Conservation (phyloP, 129 eudicot species). For the Flaveria robusta region DNA sequence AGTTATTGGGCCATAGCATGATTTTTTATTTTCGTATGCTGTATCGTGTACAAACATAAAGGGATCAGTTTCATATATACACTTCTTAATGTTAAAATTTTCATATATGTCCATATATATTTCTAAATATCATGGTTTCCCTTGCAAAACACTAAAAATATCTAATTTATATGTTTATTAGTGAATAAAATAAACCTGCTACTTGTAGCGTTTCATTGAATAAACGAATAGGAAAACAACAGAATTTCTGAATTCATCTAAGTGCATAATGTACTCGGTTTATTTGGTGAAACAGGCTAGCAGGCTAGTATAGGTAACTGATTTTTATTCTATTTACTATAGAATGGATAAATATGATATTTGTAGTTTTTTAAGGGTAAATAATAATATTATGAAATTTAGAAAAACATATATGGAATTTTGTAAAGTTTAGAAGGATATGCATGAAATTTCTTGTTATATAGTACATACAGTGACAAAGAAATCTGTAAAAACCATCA, state of each 20-base stretch:
- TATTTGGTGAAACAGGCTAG: not conserved
- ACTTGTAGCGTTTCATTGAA: not conserved
- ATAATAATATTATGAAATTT: not conserved
- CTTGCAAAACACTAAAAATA: not conserved
- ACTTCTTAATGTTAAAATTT: not conserved
- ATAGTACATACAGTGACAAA: not conserved
- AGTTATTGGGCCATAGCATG: not conserved
- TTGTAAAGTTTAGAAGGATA: no score
- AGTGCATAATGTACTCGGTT: not conserved
- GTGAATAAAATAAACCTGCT: not conserved
- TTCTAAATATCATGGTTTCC: not conserved
- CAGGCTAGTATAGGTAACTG: not conserved
- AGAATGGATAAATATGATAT: not conserved
- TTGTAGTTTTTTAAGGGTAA: not conserved
- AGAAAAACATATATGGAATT: no score
- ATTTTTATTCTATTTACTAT: not conserved
- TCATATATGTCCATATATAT: not conserved
- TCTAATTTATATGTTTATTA: not conserved
- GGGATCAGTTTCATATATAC: not conserved
- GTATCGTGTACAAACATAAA: not conserved
- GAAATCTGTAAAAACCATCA: not conserved
- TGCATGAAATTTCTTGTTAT: no score
- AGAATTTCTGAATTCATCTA: not conserved
- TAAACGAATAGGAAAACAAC: not conserved
- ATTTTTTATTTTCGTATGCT: not conserved